These are phyloP conservation scores for Eruca vesicaria DNA, from an alignment of 441 rosid species.

Conservation along the genomic window DNA sequence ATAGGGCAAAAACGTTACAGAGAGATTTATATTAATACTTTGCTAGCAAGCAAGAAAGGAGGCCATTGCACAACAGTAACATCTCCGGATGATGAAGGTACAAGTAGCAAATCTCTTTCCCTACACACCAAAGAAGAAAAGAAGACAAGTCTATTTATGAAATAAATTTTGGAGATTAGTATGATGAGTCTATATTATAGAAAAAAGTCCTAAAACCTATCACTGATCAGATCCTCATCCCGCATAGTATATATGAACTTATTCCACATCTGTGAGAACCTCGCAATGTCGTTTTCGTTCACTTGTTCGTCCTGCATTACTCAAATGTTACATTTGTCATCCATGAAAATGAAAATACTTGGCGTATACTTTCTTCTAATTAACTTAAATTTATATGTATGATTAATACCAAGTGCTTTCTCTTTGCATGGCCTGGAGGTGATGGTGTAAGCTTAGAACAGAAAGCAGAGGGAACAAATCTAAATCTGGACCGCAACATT, in stretches of 20 bases:
- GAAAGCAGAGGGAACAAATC: constrained; percentile 63
- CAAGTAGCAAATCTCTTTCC: constrained; percentile 82
- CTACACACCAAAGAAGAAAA: constrained; percentile 45
- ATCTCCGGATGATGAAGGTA: constrained; percentile 74
- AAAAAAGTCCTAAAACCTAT: constrained; percentile 54
- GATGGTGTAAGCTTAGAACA: constrained; percentile 61
- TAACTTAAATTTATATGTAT: background rate
- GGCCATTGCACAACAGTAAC: constrained; percentile 90
- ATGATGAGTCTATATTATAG: constrained; percentile 1
- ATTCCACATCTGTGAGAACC: constrained; percentile 90
- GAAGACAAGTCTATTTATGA: constrained; percentile 13
- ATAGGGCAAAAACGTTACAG: constrained; percentile 6
- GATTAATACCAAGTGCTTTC: constrained; percentile 40
- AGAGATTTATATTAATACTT: constrained; percentile 50
- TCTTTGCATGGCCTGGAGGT: constrained; percentile 31
- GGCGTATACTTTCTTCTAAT: background rate
- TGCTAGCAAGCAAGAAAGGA: constrained; percentile 95
- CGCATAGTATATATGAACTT: constrained; percentile 84
- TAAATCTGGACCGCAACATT: constrained; percentile 92
- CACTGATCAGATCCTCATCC: constrained; percentile 83
- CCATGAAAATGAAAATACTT: background rate
- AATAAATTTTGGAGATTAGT: constrained; percentile 11
- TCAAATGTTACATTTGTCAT: constrained; percentile 32
- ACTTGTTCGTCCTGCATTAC: constrained; percentile 50
- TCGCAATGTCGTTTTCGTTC: constrained; percentile 50